phyloP scores from a whole-genome alignment of 371 early-diverging fungal species.

The Mortierella sp. region DNA sequence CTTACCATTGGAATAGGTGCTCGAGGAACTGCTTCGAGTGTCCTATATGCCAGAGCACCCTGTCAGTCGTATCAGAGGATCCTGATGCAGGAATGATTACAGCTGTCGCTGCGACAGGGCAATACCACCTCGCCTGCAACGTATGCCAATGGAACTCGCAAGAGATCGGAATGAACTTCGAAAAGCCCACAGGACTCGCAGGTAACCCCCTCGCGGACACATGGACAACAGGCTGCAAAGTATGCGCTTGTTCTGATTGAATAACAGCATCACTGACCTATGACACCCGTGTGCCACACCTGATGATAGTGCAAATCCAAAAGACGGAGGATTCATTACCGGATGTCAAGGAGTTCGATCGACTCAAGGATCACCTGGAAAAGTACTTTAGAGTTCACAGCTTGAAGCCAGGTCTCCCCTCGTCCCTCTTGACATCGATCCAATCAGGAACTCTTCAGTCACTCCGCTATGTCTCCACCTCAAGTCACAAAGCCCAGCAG shows the following conservation, averaged over 20 bases:
- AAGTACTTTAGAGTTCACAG: constrained; percentile 65
- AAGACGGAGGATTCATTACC: constrained; percentile 78
- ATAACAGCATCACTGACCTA: neutral
- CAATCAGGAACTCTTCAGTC: constrained; percentile 46
- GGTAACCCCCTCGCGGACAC: constrained; percentile 62
- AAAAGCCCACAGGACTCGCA: constrained; percentile 92
- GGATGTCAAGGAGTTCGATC: constrained; percentile 87
- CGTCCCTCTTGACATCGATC: constrained; percentile 49
- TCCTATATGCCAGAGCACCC: constrained; percentile 88
- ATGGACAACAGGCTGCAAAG: neutral
- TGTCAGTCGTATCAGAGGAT: constrained; percentile 84
- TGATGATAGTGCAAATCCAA: constrained; percentile 77
- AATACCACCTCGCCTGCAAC: constrained; percentile 82
- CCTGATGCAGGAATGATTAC: constrained; percentile 34
- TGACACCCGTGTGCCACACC: neutral
- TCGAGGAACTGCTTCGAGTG: constrained; percentile 96
- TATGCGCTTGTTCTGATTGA: neutral
- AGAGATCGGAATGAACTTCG: constrained; percentile 90
- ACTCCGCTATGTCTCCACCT: constrained; percentile 35
- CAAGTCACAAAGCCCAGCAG: constrained; percentile 47
- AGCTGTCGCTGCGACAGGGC: constrained; percentile 50
- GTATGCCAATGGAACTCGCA: constrained; percentile 95
- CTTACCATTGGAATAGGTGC: constrained; percentile 68
- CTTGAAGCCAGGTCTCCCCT: constrained; percentile 45
- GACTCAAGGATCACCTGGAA: constrained; percentile 86